Conservation (phyloP, 2,329 filamentous ascomycete genomes). For the Cordyceps farinosa region DNA sequence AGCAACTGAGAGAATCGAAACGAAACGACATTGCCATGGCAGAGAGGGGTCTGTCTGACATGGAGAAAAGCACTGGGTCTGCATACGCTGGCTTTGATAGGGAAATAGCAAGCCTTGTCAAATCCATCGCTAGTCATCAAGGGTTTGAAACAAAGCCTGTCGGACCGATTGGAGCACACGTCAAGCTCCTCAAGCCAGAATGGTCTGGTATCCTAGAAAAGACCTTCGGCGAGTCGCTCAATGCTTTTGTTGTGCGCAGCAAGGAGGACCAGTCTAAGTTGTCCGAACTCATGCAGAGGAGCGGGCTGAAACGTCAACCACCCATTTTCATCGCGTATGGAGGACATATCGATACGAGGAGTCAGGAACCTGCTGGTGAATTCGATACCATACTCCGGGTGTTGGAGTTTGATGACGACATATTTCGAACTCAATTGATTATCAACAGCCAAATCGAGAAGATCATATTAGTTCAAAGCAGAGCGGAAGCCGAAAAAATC, state of each 20-base stretch:
- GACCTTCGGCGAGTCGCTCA: slow-evolving; percentile 65
- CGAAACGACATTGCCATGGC: slow-evolving; percentile 51
- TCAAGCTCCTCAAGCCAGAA: slow-evolving; percentile 71
- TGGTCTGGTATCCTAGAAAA: slow-evolving; percentile 84
- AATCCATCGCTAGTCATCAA: slow-evolving; percentile 63
- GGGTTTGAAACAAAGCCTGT: slow-evolving; percentile 71
- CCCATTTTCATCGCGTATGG: slow-evolving; percentile 39
- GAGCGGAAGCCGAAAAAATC: slow-evolving; percentile 62
- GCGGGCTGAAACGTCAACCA: slow-evolving; percentile 48
- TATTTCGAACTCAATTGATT: slow-evolving; percentile 77
- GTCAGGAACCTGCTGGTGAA: slow-evolving; percentile 65
- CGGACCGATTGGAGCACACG: slow-evolving; percentile 76
- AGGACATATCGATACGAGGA: slow-evolving; percentile 33
- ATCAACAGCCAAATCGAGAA: slow-evolving; percentile 83
- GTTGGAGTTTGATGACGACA: slow-evolving; percentile 75
- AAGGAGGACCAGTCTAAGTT: slow-evolving; percentile 72
- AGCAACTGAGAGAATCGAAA: slow-evolving; percentile 41
- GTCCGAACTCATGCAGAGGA: slow-evolving; percentile 58
- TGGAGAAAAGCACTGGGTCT: slow-evolving; percentile 54
- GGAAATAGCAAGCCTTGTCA: slow-evolving; percentile 61
- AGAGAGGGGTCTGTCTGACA: slow-evolving; percentile 44
- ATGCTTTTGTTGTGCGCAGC: slow-evolving; percentile 76
- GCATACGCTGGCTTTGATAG: slow-evolving; percentile 62
- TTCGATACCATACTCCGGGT: slow-evolving; percentile 78
- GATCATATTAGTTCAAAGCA: slow-evolving; percentile 68